These are phyloP conservation scores for Phytophthora sp. DNA, from an alignment of 352 stramenopile species.

Conservation along the genomic window DNA sequence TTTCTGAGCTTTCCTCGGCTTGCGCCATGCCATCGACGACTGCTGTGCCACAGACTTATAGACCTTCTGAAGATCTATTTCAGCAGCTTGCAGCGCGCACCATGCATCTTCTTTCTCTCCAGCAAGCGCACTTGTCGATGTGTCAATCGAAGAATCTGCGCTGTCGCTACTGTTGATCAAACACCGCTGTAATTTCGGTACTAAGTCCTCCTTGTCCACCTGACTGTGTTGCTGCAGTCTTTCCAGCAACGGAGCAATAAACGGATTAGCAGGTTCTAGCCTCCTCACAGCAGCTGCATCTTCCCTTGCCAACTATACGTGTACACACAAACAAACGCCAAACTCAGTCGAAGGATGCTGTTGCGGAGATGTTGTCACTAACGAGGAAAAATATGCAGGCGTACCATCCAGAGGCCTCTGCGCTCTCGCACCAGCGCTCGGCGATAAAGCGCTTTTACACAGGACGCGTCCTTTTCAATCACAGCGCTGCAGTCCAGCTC, in stretches of 20 bases:
- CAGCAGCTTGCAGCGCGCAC: conserved; percentile 60
- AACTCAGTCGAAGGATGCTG: not conserved
- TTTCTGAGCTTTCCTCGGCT: conserved; percentile 9
- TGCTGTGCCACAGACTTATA: conserved; percentile 6
- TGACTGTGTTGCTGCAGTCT: conserved; percentile 23
- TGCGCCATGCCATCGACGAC: not conserved
- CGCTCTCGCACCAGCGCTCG: conserved; percentile 76
- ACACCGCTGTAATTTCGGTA: conserved; percentile 16
- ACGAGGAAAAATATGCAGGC: not conserved
- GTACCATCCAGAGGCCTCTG: conserved; percentile 66
- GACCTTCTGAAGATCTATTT: conserved; percentile 41
- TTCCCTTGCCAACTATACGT: conserved; percentile 44
- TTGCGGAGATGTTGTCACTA: not conserved
- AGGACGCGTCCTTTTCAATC: conserved; percentile 62
- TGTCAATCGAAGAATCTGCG: not conserved
- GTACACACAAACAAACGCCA: no score
- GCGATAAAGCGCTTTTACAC: conserved; percentile 93
- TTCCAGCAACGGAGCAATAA: conserved; percentile 22
- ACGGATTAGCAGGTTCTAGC: conserved; percentile 56
- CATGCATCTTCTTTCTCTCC: conserved; percentile 45
- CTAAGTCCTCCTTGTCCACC: conserved; percentile 18
- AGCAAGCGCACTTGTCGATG: conserved; percentile 1
- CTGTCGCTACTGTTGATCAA: not conserved
- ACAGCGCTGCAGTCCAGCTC: conserved; percentile 80
- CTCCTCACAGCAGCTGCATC: conserved; percentile 37